phyloP scores from a whole-genome alignment of 2,329 filamentous ascomycete species.

The Mycogone perniciosa region DNA sequence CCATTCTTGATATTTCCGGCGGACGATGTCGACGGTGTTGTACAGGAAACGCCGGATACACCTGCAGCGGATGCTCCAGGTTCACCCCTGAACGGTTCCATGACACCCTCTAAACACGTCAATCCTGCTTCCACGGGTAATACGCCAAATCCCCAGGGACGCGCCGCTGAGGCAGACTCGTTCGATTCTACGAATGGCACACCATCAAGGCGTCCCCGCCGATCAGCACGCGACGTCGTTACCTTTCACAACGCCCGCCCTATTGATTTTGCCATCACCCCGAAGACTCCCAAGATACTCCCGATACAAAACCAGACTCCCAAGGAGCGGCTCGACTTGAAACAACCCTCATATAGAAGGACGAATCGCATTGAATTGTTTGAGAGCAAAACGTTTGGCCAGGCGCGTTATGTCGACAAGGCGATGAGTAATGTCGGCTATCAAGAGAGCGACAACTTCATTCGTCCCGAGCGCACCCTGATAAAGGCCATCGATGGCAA shows the following conservation, averaged over 20 bases:
- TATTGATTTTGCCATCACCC: conserved; percentile 37
- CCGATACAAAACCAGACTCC: conserved; percentile 74
- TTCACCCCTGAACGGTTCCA: conserved; percentile 33
- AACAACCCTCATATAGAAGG: conserved; percentile 66
- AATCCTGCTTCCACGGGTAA: conserved; percentile 38
- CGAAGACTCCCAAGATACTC: conserved; percentile 58
- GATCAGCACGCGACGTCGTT: conserved; percentile 45
- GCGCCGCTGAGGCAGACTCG: conserved; percentile 24
- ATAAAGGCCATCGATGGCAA: conserved; percentile 57
- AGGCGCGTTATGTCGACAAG: conserved; percentile 89
- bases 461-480: conserved; percentile 67
- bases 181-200: conserved; percentile 27
- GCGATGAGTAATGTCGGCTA: conserved; percentile 95
- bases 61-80: conserved; percentile 25
- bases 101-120: conserved; percentile 41
- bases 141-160: conserved; percentile 34
- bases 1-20: conserved; percentile 72
- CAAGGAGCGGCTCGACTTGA: conserved; percentile 72
- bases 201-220: conserved; percentile 32
- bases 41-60: conserved; percentile 32
- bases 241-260: conserved; percentile 48
- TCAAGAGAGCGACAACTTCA: conserved; percentile 87
- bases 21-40: conserved; percentile 75
- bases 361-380: conserved; percentile 75
- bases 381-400: conserved; percentile 78